These are phyloP conservation scores for Diaporthe sp. DNA, from an alignment of 2,329 filamentous ascomycete species.

Conservation along the genomic window DNA sequence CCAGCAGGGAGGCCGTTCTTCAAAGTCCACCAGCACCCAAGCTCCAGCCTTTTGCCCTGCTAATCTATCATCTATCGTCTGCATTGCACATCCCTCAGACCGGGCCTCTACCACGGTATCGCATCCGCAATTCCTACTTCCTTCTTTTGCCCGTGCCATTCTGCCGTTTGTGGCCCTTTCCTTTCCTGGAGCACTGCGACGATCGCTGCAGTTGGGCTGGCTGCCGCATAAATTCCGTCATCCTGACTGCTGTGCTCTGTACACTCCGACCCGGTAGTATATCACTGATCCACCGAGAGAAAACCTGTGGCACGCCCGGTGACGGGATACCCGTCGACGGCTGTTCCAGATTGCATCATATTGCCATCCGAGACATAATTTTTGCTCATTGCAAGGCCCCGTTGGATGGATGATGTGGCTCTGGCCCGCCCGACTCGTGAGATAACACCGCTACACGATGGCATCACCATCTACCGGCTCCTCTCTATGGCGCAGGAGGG, in stretches of 20 bases:
- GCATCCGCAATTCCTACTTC: slow-evolving; percentile 24
- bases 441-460: slow-evolving; percentile 52
- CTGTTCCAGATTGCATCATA: slow-evolving; percentile 18
- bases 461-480: slow-evolving; percentile 62
- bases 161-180: slow-evolving; percentile 6
- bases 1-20: slow-evolving; percentile 25
- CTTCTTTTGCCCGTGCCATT: slow-evolving; percentile 5
- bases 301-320: slow-evolving; percentile 9
- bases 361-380: slow-evolving; percentile 30
- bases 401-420: slow-evolving; percentile 26
- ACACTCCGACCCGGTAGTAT: not conserved
- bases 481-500: slow-evolving; percentile 63
- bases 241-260: slow-evolving; percentile 11
- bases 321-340: not conserved
- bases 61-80: slow-evolving; percentile 20
- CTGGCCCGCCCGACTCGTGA: slow-evolving; percentile 25
- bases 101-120: slow-evolving; percentile 14
- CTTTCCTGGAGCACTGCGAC: not conserved
- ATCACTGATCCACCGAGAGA: not conserved
- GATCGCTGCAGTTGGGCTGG: slow-evolving; percentile 20
- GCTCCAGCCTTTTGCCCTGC: slow-evolving; percentile 12
- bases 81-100: slow-evolving; percentile 18
- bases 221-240: slow-evolving; percentile 29
- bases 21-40: not conserved
- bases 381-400: slow-evolving; percentile 13